Base-by-base conservation (phyloP, 2,329 filamentous ascomycete species). In the Nothophaeocryptopus gaeumannii region DNA sequence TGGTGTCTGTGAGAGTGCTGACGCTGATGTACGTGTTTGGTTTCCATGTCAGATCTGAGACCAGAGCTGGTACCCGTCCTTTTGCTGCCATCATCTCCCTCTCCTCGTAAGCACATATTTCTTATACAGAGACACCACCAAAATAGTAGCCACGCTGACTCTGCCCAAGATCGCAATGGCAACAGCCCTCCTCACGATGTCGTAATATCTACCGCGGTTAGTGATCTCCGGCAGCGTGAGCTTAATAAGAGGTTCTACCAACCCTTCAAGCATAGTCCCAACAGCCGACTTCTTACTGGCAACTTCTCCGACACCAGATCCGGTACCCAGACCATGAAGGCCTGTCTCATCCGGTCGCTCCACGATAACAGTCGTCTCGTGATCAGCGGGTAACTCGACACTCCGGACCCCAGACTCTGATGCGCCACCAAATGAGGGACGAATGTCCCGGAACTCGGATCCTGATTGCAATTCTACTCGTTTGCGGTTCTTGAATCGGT, bases 401-500 rank as follows among this genome's bases (percentile, higher is more conserved):
- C 45, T 49, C 14, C 54, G 37, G 37, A 53, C 36, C 11, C 47
- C 54, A 29, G 53, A 58, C 40, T 66, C 62, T 10, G 51, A 58
- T 8, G 55, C 62, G 10, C 50, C 60, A 12, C 63, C 63, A 32
- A 64, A 65, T 0, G 62, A 53, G 8, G 63, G 63, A 8, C 45
- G 50, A 34, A 53, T 49, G 13, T 54, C 53, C 12, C 47, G 50
- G 16, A 64, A 50, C 26, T 60, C 54, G 5, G 59, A 60, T 7
- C 64, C 65, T 2, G 62, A 59, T 53, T 68, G 63, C 0, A 67
- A 48, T 40, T 67, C 65, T 7, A 58, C 63, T 10, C 65, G 62
- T 47, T 82, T 82, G 47, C 71, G 71, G 53, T 74, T 72, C 50
- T 79, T 78, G 60, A 86, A 78, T 5, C 70, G 68, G 54, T 78